phyloP scores from a whole-genome alignment of 495 filamentous ascomycete genomes.

The Penicillium bialowiezense region DNA sequence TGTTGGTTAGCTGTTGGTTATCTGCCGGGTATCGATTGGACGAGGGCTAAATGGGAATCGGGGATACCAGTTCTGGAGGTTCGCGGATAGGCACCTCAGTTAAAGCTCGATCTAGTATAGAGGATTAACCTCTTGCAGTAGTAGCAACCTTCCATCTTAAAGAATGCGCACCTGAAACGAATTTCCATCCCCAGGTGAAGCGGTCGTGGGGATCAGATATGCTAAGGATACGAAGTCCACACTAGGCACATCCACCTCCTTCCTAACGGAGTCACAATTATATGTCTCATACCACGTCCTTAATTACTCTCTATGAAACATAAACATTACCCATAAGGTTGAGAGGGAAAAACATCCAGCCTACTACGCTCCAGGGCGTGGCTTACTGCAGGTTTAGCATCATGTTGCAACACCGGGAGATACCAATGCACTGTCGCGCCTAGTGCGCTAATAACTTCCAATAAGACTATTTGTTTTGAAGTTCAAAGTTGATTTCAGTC shows the following conservation, averaged over 20 bases:
- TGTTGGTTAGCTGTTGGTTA: neutral
- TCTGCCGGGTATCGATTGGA: conserved; percentile 1
- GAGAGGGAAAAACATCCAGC: neutral
- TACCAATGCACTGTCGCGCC: conserved; percentile 16
- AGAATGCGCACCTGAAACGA: too few species aligned
- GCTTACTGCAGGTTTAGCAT: conserved; percentile 8
- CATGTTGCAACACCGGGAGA: conserved; percentile 1
- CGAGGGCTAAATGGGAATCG: conserved; percentile 2
- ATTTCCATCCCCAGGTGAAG: too few species aligned
- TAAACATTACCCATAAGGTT: too few species aligned
- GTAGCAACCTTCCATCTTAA: too few species aligned
- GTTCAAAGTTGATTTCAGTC: neutral
- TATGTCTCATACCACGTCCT: neutral
- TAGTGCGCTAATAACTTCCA: conserved; percentile 9
- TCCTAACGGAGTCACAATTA: neutral
- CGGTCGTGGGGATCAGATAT: too few species aligned
- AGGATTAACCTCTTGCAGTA: neutral
- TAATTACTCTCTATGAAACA: too few species aligned
- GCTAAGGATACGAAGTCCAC: too few species aligned
- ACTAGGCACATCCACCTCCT: neutral
- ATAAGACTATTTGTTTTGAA: neutral
- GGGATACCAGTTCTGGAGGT: neutral
- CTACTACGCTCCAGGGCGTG: conserved; percentile 2
- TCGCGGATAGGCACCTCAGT: conserved; percentile 1
- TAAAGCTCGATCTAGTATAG: neutral